Evolutionary conservation across 2,329 filamentous ascomycete species (phyloP), one percentile per base, ranked within the genome.

Genomic region (Monascus ruber): DNA sequence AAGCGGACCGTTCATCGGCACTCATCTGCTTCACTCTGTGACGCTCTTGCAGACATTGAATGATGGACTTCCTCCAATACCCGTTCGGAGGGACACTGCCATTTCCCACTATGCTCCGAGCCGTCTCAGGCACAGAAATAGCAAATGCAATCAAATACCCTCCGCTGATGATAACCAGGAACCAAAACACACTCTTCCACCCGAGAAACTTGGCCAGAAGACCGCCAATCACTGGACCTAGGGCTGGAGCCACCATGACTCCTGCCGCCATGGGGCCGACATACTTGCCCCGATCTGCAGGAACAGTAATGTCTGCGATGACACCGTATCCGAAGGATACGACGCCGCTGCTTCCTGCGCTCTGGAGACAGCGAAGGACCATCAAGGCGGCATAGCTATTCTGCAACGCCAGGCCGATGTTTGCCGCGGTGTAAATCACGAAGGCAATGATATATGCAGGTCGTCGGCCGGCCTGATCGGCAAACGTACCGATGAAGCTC

Each of bases 121-220:
- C 38, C 0, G 62, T 65, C 36, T 65, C 64, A 0, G 63, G 64
- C 44, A 49, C 44, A 28, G 34, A 24, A 8, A 47, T 25, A 24
- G 43, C 26, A 11, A 46, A 47, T 1, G 47, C 24, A 5, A 49
- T 8, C 26, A 52, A 33, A 4, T 49, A 47, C 1, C 43, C 35
- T 4, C 47, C 54, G 4, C 52, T 47, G 5, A 52, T 25, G 24
- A 58, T 50, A 5, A 48, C 42, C 4, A 60, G 41, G 31, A 61
- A 53, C 56, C 55, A 60, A 43, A 60, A 60, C 3, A 58, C 51
- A 34, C 47, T 53, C 25, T 47, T 41, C 53, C 55, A 60, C 24
- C 52, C 51, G 11, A 51, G 44, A 6, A 42, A 47, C 26, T 46
- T 40, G 4, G 49, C 42, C 8, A 59, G 36, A 9, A 54, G 33